Conservation (phyloP, 805 yeast species). For the Tetrapisispora phaffii region DNA sequence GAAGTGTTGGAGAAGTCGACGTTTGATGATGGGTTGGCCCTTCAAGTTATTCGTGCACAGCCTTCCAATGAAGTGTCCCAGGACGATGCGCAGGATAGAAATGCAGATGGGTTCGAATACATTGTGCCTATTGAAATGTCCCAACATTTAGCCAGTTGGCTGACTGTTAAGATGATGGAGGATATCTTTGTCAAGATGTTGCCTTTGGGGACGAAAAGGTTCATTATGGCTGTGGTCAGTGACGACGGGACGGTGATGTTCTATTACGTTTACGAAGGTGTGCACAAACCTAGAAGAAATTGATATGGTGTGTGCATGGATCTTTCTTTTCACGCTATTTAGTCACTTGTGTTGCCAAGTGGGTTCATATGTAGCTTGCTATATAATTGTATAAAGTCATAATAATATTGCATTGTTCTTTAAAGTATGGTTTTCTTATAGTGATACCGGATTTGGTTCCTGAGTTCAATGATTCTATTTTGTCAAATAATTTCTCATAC, state of each 20-base stretch:
- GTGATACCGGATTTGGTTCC: neutral
- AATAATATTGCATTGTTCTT: slow-evolving; percentile 24
- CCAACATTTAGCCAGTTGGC: slow-evolving; percentile 14
- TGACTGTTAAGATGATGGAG: slow-evolving; percentile 21
- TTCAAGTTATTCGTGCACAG: slow-evolving; percentile 13
- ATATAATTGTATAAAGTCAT: slow-evolving; percentile 17
- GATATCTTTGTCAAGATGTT: slow-evolving; percentile 14
- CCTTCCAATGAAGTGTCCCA: slow-evolving; percentile 14
- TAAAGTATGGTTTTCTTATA: slow-evolving; percentile 17
- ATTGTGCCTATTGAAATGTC: slow-evolving; percentile 25
- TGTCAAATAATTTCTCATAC: neutral
- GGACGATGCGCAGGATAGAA: slow-evolving; percentile 14
- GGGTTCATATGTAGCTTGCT: neutral
- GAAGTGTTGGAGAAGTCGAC: neutral
- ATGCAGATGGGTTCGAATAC: slow-evolving; percentile 12
- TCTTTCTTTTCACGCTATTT: too few relatives aligned
- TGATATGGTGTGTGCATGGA: slow-evolving; percentile 10
- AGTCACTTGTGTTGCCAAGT: neutral
- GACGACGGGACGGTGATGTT: slow-evolving; percentile 66
- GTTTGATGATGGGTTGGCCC: neutral
- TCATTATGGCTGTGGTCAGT: slow-evolving; percentile 47
- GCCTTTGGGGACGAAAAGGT: slow-evolving; percentile 26
- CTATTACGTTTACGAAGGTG: slow-evolving; percentile 56
- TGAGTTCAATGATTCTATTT: neutral
- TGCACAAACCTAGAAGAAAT: slow-evolving; percentile 52